phyloP scores from a whole-genome alignment of 495 filamentous ascomycete genomes.

The Neurospora cerealis region DNA sequence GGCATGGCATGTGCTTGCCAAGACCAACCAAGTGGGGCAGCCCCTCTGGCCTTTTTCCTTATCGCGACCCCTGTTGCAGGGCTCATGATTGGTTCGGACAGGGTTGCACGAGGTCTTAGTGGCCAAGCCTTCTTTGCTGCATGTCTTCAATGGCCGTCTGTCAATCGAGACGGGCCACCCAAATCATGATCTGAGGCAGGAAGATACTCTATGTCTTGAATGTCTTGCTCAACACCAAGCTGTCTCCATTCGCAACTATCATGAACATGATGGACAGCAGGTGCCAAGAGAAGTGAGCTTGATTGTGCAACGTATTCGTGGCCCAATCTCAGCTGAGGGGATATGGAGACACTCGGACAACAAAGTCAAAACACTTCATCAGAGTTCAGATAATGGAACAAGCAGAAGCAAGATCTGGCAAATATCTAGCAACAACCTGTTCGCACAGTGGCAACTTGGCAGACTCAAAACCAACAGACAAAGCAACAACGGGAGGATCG shows the following conservation, averaged over 20 bases:
- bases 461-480: background rate
- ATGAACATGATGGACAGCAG: background rate
- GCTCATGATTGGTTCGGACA: background rate
- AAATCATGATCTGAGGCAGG: background rate
- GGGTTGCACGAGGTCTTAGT: background rate
- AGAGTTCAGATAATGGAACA: background rate
- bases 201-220: background rate
- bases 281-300: background rate
- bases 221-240: background rate
- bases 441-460: background rate
- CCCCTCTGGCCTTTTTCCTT: background rate
- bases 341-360: background rate
- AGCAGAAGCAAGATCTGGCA: background rate
- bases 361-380: background rate
- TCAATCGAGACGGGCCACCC: background rate
- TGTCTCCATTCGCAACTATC: background rate
- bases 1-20: background rate
- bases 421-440: background rate
- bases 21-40: background rate
- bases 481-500: background rate
- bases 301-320: background rate
- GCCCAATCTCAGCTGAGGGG: background rate
- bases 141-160: background rate
- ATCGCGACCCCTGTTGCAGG: background rate
- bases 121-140: background rate